A percentile compares a stretch with the other conserved stretches of the same genome.
Conservation (phyloP, 2,329 filamentous ascomycete genomes). For the Xylaria digitata region DNA sequence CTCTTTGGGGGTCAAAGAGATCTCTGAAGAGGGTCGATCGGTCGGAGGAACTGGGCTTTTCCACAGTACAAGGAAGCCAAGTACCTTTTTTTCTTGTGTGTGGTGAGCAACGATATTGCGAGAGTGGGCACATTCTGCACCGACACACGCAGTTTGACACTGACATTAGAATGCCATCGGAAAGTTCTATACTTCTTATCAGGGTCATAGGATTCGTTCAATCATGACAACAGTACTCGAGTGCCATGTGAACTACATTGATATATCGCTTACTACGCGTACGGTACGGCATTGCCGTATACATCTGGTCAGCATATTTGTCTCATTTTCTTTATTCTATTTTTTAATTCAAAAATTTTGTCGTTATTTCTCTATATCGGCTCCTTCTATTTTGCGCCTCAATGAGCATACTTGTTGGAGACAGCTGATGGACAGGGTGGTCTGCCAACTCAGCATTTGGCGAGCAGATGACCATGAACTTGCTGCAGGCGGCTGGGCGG, state of each 20-base stretch:
- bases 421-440: constrained; percentile 43
- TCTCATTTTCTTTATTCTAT: constrained; percentile 18
- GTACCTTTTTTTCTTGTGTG: constrained; percentile 10
- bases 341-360: constrained; percentile 17
- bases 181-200: constrained; percentile 13
- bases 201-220: constrained; percentile 8
- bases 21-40: constrained; percentile 15
- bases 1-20: constrained; percentile 32
- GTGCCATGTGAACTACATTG: constrained; percentile 25
- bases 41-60: constrained; percentile 2
- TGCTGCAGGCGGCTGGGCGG: constrained; percentile 41
- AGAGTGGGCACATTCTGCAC: constrained; percentile 4
- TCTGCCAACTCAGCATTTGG: constrained; percentile 45
- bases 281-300: constrained; percentile 6
- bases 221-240: constrained; percentile 9
- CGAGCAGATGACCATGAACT: constrained; percentile 43
- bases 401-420: constrained; percentile 32
- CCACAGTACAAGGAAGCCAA: constrained; percentile 7
- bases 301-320: background rate
- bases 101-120: background rate
- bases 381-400: constrained; percentile 27
- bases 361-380: constrained; percentile 14
- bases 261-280: constrained; percentile 11
- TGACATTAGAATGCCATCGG: constrained; percentile 1
- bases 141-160: background rate